Evolutionary conservation across 495 filamentous ascomycete species (phyloP).

Genomic region (Durotheca rogersii): DNA sequence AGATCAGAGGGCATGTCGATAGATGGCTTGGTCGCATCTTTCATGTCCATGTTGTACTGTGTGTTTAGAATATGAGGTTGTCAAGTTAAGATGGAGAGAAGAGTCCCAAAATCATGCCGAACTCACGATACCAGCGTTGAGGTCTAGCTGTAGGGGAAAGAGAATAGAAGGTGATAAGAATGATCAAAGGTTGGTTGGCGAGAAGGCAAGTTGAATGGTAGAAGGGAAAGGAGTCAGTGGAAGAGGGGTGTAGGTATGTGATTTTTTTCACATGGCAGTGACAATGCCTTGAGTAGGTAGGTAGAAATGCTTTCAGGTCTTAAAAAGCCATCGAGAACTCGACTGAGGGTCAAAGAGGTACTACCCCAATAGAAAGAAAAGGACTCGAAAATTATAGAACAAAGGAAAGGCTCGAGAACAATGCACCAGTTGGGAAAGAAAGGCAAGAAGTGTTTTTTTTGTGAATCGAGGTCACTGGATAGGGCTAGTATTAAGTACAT

Average conservation of each 20-base stretch:
- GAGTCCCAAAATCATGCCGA: conserved; percentile 14
- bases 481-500: conserved; percentile 21
- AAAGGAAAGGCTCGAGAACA: conserved; percentile 19
- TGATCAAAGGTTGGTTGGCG: neutral
- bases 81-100: conserved; percentile 4
- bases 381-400: conserved; percentile 8
- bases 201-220: conserved; percentile 2
- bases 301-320: conserved; percentile 14
- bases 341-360: conserved; percentile 12
- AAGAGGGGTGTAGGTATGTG: neutral
- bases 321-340: conserved; percentile 18
- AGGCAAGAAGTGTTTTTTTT: conserved; percentile 21
- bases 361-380: conserved; percentile 5
- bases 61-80: conserved; percentile 6
- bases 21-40: conserved; percentile 12
- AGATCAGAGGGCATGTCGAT: conserved; percentile 17
- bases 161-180: neutral
- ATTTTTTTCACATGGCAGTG: conserved; percentile 3
- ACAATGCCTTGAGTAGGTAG: conserved; percentile 1
- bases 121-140: conserved; percentile 34
- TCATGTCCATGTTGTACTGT: conserved; percentile 23
- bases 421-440: conserved; percentile 7
- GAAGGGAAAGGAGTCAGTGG: neutral
- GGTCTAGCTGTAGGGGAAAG: conserved; percentile 9
- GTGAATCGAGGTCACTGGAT: conserved; percentile 14